Evolutionary conservation across 2,329 filamentous ascomycete species (phyloP).

Genomic region (Mycosphaerella arachidis): DNA sequence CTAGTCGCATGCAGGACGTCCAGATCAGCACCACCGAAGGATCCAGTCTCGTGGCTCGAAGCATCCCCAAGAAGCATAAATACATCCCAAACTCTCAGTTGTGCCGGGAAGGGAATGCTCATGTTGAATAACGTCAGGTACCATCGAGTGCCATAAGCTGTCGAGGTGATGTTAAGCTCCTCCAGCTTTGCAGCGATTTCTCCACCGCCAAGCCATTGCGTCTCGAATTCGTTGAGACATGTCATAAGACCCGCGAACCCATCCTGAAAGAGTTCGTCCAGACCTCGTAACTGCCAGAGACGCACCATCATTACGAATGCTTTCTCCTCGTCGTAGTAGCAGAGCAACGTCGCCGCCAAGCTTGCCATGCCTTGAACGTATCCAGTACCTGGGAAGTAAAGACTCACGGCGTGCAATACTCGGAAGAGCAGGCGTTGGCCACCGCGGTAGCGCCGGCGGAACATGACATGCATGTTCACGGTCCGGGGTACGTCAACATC

Average conservation of each 20-base stretch:
- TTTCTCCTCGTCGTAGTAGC: constrained; percentile 93
- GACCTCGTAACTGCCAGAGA: constrained; percentile 81
- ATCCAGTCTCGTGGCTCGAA: not conserved
- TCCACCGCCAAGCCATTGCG: constrained; percentile 71
- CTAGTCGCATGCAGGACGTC: constrained; percentile 82
- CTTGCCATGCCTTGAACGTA: constrained; percentile 99
- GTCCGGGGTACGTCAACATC: constrained; percentile 95
- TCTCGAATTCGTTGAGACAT: constrained; percentile 79
- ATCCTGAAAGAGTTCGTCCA: constrained; percentile 76
- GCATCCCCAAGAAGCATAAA: constrained; percentile 89
- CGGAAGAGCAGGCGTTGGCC: constrained; percentile 89
- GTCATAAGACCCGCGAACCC: constrained; percentile 85
- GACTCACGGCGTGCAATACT: constrained; percentile 82
- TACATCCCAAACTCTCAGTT: constrained; percentile 94
- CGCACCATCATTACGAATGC: constrained; percentile 96
- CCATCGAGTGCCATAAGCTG: constrained; percentile 94
- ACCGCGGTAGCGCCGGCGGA: constrained; percentile 82
- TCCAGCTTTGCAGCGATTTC: constrained; percentile 75
- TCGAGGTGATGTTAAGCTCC: constrained; percentile 75
- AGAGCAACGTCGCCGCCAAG: constrained; percentile 83
- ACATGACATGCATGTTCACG: constrained; percentile 96
- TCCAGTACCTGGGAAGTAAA: constrained; percentile 85
- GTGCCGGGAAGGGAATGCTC: constrained; percentile 87
- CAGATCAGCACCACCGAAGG: constrained; percentile 60
- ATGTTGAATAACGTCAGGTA: constrained; percentile 97